Evolutionary conservation across 345 rosid genomes (phyloP).

Genomic region (Dipteronia dyeriana): DNA sequence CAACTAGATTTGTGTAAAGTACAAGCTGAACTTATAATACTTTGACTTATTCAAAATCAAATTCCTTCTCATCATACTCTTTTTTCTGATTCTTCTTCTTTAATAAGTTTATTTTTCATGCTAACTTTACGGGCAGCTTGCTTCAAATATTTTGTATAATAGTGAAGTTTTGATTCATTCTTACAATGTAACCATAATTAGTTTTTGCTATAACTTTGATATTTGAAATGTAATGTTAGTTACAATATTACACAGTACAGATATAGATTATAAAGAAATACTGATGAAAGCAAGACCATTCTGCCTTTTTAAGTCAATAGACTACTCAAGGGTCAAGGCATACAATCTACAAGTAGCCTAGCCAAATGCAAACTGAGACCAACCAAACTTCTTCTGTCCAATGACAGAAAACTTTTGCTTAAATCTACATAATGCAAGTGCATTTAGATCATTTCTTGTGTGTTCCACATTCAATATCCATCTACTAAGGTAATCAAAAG

Average conservation of each 20-base stretch:
- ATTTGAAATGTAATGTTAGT: background rate
- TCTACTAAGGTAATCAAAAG: background rate
- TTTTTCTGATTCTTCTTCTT: background rate
- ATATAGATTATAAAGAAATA: background rate
- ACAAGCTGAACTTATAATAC: background rate
- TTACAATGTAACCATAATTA: background rate
- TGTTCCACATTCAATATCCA: conserved; percentile 19
- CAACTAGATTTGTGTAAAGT: background rate
- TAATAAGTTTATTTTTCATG: background rate
- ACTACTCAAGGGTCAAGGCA: background rate
- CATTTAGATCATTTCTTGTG: conserved; percentile 3
- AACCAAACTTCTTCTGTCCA: background rate
- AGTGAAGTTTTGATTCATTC: background rate
- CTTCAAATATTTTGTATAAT: background rate
- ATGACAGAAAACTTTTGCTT: background rate
- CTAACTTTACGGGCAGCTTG: background rate
- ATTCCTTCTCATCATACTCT: background rate
- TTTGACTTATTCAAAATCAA: background rate
- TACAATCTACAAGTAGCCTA: background rate
- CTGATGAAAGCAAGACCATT: background rate
- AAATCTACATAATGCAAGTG: conserved; percentile 6
- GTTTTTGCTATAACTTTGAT: background rate
- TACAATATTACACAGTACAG: background rate
- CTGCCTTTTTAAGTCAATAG: conserved; percentile 5
- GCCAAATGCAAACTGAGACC: background rate